A percentile compares a stretch with the other conserved stretches of the same genome.
Evolutionary conservation across 257 asterid species (phyloP).

Genomic region (Ocimum tenuiflorum): DNA sequence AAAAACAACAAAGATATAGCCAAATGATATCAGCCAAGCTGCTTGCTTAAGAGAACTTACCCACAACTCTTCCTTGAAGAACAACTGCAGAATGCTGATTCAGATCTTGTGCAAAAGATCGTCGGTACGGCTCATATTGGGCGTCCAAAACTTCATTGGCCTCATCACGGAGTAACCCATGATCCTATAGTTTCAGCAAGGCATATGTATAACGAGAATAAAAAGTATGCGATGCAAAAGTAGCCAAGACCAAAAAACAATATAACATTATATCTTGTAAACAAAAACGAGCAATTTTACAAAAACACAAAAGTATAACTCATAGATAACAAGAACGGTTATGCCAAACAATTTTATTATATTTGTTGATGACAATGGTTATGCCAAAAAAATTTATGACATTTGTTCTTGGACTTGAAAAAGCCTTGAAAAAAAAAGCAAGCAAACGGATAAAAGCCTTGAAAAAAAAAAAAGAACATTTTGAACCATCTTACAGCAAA

Average conservation of each 20-base stretch:
- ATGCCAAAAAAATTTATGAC: no score
- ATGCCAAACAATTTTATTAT: neutral
- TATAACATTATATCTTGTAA: neutral
- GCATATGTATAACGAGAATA: neutral
- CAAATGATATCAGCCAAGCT: slow-evolving; percentile 5
- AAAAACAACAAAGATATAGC: slow-evolving; percentile 8
- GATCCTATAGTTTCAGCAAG: slow-evolving; percentile 55
- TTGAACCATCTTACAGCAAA: slow-evolving; percentile 10
- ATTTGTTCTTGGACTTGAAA: neutral
- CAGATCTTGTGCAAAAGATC: slow-evolving; percentile 77
- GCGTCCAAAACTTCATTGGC: slow-evolving; percentile 59
- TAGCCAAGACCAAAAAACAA: slow-evolving; percentile 10
- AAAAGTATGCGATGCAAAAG: neutral
- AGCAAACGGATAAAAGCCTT: neutral
- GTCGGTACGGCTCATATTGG: slow-evolving; percentile 73
- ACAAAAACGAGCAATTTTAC: slow-evolving; percentile 5
- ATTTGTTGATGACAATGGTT: no score
- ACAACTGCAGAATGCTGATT: slow-evolving; percentile 97
- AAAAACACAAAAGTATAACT: neutral
- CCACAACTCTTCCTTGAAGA: slow-evolving; percentile 92
- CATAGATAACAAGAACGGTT: neutral
- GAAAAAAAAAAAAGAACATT: neutral
- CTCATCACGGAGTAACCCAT: slow-evolving; percentile 61
- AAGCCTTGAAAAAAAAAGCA: no score
- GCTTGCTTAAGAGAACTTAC: slow-evolving; percentile 38